Evolutionary conservation across 306 rosid genomes (phyloP).

Genomic region (Lagenaria siceraria): DNA sequence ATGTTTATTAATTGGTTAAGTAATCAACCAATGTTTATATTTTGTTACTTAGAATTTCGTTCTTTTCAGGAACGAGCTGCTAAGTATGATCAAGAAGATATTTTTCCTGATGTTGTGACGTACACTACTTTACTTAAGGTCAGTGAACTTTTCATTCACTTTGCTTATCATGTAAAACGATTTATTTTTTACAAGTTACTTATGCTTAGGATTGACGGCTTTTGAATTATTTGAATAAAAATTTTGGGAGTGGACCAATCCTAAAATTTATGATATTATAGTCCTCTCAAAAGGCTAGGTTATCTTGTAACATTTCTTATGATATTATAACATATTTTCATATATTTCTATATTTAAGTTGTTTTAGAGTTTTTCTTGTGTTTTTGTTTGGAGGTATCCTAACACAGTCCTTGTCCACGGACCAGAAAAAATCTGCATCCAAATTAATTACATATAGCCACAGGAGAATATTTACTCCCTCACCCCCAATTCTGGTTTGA

Average conservation of each 20-base stretch:
- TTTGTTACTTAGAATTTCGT: neutral
- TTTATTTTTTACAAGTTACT: neutral
- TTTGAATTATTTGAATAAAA: neutral
- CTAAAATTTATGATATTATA: too few relatives aligned
- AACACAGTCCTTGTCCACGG: neutral
- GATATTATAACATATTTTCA: too few relatives aligned
- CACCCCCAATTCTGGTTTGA: neutral
- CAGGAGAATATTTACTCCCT: neutral
- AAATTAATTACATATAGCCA: neutral
- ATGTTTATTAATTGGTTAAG: constrained; percentile 5
- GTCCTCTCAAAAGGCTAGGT: neutral
- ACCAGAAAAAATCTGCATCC: neutral
- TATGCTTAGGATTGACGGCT: neutral
- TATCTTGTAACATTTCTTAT: too few relatives aligned
- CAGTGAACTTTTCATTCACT: neutral
- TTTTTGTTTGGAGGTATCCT: too few relatives aligned
- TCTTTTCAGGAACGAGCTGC: constrained; percentile 37
- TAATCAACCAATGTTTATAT: constrained; percentile 14
- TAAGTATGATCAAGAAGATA: constrained; percentile 19
- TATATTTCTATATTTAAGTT: too few relatives aligned
- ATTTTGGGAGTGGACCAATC: neutral
- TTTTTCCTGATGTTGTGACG: constrained; percentile 69
- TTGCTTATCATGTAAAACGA: neutral
- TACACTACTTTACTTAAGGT: constrained; percentile 72
- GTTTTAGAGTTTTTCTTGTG: too few relatives aligned